These are phyloP conservation scores for Hyphodiscus hymeniophilus DNA, from an alignment of 495 filamentous ascomycete genomes.

Conservation along the genomic window DNA sequence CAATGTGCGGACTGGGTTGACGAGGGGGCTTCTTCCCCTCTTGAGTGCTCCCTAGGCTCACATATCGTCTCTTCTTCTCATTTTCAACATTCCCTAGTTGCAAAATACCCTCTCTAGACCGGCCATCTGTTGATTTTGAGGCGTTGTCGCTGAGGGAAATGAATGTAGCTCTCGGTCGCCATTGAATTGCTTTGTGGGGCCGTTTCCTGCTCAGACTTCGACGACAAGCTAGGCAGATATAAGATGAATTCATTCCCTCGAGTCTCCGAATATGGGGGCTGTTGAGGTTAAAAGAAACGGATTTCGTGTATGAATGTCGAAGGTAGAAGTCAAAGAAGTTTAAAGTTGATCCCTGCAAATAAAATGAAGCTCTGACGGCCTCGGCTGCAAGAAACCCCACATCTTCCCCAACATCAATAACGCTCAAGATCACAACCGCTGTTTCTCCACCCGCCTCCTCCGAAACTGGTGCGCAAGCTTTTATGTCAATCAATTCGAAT, in stretches of 20 bases:
- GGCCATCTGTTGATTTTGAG: slow-evolving; percentile 8
- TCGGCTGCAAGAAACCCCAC: too few relatives aligned
- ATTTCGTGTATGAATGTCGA: background rate
- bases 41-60: background rate
- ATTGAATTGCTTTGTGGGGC: slow-evolving; percentile 4
- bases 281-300: background rate
- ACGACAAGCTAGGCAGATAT: slow-evolving; percentile 19
- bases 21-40: slow-evolving; percentile 1
- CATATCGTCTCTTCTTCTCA: slow-evolving; percentile 1
- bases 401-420: too few relatives aligned
- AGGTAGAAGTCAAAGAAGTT: background rate
- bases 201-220: slow-evolving; percentile 5
- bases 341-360: background rate
- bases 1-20: background rate
- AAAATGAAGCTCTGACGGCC: too few relatives aligned
- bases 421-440: too few relatives aligned
- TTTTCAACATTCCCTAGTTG: slow-evolving; percentile 2
- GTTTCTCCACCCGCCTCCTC: too few relatives aligned
- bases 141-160: slow-evolving; percentile 17
- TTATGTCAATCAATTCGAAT: background rate
- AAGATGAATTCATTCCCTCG: slow-evolving; percentile 18
- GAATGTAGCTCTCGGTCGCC: slow-evolving; percentile 17
- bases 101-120: slow-evolving; percentile 1
- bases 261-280: background rate
- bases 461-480: too few relatives aligned